phyloP scores from a whole-genome alignment of 169 alveolate species.

The Babesia caballi region DNA sequence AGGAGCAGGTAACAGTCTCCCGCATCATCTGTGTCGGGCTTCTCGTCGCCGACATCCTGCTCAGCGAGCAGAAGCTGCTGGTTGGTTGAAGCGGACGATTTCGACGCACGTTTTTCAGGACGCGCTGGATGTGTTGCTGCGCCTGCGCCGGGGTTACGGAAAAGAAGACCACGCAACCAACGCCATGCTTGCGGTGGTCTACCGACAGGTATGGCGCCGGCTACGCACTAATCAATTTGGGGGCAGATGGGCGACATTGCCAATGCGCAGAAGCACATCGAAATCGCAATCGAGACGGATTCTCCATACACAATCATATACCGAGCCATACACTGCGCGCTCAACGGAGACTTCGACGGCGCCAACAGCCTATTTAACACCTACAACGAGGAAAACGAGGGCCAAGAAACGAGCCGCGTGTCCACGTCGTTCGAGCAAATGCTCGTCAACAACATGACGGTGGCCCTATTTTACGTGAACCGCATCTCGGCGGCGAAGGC shows the following conservation, averaged over 20 bases:
- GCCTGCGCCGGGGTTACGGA: background rate
- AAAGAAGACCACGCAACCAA: slow-evolving; percentile 10
- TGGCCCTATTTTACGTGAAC: slow-evolving; percentile 31
- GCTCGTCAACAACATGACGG: slow-evolving; percentile 39
- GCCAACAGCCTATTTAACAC: slow-evolving; percentile 8
- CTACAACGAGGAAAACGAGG: background rate
- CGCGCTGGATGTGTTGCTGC: slow-evolving; percentile 15
- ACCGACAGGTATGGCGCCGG: slow-evolving; percentile 26
- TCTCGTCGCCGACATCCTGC: slow-evolving; percentile 23
- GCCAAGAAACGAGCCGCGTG: background rate
- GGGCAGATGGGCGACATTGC: slow-evolving; percentile 25
- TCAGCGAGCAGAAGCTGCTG: slow-evolving; percentile 19
- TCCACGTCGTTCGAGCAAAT: slow-evolving; percentile 19
- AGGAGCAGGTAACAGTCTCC: background rate
- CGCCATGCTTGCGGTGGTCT: slow-evolving; percentile 23
- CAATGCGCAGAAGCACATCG: slow-evolving; percentile 30
- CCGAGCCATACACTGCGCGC: slow-evolving; percentile 17
- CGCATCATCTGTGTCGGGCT: slow-evolving; percentile 31
- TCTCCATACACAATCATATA: background rate
- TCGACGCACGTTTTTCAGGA: background rate
- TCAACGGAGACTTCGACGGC: slow-evolving; percentile 25
- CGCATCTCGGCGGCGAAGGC: slow-evolving; percentile 41
- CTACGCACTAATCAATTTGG: background rate
- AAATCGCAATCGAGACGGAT: slow-evolving; percentile 1
- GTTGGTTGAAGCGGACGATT: background rate